phyloP scores from a whole-genome alignment of 1,284 basidiomycete genomes.

The Ceratorhiza oryzae-sativae region DNA sequence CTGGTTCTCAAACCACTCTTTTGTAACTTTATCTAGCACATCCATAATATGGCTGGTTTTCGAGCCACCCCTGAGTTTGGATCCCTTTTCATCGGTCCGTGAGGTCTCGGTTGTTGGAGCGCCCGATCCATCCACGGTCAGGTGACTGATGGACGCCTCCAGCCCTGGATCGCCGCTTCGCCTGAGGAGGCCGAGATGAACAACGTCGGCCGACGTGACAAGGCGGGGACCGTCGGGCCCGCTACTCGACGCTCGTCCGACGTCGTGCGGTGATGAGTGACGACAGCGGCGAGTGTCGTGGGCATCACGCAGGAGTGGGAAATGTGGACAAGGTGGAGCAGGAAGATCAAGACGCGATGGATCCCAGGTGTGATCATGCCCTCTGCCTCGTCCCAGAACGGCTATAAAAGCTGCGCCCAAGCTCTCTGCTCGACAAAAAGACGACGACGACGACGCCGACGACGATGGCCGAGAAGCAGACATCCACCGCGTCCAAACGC shows the following conservation, averaged over 20 bases:
- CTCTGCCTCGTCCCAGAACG: neutral
- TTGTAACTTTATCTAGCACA: no score
- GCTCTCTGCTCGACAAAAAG: neutral
- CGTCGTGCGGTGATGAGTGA: neutral
- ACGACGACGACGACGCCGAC: slow-evolving; percentile 3
- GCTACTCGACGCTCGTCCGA: neutral
- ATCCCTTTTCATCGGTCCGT: no score
- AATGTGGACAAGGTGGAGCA: neutral
- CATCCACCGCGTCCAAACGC: slow-evolving; percentile 64
- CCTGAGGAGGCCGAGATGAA: neutral
- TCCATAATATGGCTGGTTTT: no score
- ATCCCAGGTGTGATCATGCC: neutral
- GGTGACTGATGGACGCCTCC: slow-evolving; percentile 10
- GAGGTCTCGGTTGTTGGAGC: no score
- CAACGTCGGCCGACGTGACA: neutral
- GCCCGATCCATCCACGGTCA: slow-evolving; percentile 5
- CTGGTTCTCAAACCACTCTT: no score
- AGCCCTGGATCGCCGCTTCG: neutral
- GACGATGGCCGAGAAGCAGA: slow-evolving; percentile 50
- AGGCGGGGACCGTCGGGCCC: neutral
- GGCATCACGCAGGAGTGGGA: neutral
- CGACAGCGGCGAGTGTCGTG: neutral
- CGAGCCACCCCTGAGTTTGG: no score
- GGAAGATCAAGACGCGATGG: slow-evolving; percentile 21
- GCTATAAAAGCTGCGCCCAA: neutral